Evolutionary conservation across 345 rosid species (phyloP).

Genomic region (Dipteronia sinensis): DNA sequence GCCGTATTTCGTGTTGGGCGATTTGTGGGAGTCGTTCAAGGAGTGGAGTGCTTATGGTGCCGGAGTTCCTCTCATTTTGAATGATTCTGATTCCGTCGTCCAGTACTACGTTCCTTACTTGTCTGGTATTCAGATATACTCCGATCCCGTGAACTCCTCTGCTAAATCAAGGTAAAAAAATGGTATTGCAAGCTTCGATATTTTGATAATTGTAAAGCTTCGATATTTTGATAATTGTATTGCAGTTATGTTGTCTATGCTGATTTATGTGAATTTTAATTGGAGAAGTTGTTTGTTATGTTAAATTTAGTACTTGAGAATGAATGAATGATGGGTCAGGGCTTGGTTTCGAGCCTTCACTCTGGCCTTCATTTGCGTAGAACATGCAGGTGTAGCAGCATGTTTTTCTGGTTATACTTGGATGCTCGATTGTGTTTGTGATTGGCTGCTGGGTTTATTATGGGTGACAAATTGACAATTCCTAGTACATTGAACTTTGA

Average conservation of each 20-base stretch:
- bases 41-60: slow-evolving; percentile 92
- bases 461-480: no score
- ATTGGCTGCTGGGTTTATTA: not conserved
- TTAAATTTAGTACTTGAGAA: not conserved
- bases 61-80: slow-evolving; percentile 66
- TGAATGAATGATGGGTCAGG: no score
- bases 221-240: not conserved
- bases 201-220: not conserved
- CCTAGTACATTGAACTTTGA: not conserved
- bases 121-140: slow-evolving; percentile 67
- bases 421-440: not conserved
- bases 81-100: slow-evolving; percentile 53
- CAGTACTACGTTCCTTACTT: slow-evolving; percentile 77
- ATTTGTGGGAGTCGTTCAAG: slow-evolving; percentile 77
- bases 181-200: not conserved
- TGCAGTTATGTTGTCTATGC: not conserved
- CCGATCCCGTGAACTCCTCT: slow-evolving; percentile 36
- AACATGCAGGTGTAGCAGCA: no score
- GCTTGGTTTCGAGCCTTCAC: no score
- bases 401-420: not conserved
- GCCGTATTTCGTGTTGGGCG: slow-evolving; percentile 63
- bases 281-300: not conserved
- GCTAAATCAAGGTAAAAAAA: slow-evolving; percentile 47
- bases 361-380: no score
- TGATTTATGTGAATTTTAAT: not conserved